Conservation (phyloP, 1,284 basidiomycete species). For the Fomitopsis palustris region DNA sequence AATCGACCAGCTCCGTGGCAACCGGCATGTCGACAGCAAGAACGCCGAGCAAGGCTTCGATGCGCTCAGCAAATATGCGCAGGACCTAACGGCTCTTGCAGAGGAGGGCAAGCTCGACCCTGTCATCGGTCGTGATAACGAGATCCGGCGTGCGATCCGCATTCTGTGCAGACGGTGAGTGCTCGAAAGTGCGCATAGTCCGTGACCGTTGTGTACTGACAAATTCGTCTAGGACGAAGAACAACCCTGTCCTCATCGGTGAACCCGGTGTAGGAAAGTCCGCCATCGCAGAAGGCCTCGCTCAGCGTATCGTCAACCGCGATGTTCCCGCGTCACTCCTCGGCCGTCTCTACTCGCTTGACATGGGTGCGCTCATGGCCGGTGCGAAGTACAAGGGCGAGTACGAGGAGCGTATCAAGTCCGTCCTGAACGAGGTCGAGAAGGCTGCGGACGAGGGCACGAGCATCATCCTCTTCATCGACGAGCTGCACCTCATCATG, state of each 20-base stretch:
- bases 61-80: conserved; percentile 78
- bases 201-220: not conserved
- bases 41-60: conserved; percentile 88
- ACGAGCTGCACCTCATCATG: conserved; percentile 94
- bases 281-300: conserved; percentile 92
- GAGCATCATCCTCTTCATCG: conserved; percentile 92
- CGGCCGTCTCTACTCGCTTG: conserved; percentile 81
- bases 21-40: conserved; percentile 77
- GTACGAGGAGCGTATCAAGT: conserved; percentile 96
- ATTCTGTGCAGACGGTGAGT: conserved; percentile 72
- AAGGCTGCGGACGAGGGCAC: conserved; percentile 83
- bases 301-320: conserved; percentile 93
- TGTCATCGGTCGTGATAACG: conserved; percentile 87
- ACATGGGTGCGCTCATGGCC: conserved; percentile 95
- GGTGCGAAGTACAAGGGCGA: conserved; percentile 97
- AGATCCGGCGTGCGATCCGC: conserved; percentile 79
- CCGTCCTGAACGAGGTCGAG: conserved; percentile 91
- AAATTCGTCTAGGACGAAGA: conserved; percentile 64
- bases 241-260: conserved; percentile 91
- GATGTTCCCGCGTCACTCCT: conserved; percentile 91
- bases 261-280: conserved; percentile 95
- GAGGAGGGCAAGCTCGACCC: conserved; percentile 92
- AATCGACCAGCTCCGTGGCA: conserved; percentile 78
- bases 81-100: conserved; percentile 86
- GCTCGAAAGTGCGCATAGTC: not conserved